phyloP scores from a whole-genome alignment of 2,329 filamentous ascomycete genomes.

The Aspergillus fijiensis region DNA sequence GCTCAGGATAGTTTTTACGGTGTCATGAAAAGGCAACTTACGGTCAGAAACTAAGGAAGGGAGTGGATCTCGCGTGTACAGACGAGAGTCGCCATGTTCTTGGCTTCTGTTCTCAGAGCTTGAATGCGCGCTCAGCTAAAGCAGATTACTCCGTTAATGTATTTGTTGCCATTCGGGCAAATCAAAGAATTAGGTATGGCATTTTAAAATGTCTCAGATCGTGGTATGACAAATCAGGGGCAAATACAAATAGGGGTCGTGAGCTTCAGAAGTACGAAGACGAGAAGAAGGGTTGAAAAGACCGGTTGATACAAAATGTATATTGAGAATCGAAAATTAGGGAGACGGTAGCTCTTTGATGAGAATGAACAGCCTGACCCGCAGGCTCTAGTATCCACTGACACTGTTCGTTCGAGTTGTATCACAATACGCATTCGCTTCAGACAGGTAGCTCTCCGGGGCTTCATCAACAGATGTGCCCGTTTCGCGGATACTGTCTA shows the following conservation, averaged over 20 bases:
- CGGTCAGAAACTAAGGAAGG: neutral
- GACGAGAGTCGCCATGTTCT: no score
- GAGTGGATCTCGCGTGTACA: neutral
- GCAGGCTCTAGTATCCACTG: slow-evolving; percentile 22
- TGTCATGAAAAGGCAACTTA: neutral
- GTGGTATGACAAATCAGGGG: neutral
- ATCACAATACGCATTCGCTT: slow-evolving; percentile 31
- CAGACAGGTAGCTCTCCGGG: slow-evolving; percentile 17
- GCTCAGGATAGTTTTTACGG: neutral
- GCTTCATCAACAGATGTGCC: slow-evolving; percentile 29
- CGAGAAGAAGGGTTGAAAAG: neutral
- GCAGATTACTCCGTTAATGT: neutral
- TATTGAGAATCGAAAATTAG: neutral
- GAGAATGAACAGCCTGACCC: slow-evolving; percentile 16
- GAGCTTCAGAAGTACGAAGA: neutral
- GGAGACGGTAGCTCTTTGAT: neutral
- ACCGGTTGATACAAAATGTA: neutral
- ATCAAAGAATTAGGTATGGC: neutral
- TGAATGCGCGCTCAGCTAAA: neutral
- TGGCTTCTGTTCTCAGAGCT: neutral
- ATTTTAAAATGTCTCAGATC: neutral
- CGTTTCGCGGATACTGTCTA: slow-evolving; percentile 35
- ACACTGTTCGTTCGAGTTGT: slow-evolving; percentile 31
- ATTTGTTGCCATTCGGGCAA: neutral
- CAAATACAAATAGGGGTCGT: neutral